Base-by-base conservation (phyloP, 257 asterid species). In the Solanum chmielewskii region DNA sequence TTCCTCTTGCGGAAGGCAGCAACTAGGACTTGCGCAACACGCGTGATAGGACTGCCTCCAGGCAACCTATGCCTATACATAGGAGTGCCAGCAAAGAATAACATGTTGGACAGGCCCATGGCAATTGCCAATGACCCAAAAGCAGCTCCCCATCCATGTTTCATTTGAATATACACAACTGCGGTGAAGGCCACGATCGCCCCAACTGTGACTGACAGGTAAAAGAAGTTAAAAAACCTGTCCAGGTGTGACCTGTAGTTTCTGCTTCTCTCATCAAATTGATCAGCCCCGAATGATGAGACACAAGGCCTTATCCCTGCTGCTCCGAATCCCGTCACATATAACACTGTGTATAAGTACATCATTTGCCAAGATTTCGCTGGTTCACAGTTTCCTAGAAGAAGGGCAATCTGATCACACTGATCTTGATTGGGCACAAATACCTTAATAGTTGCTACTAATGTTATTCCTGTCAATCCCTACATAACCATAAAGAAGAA, bases 301-400 rank as follows among this genome's bases (percentile, higher is more conserved):
- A 97, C 99, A 59, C 99, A 97, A n/a, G 99, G 99, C 88, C 99
- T 90, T 66, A 97, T 97, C 35, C 99, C 99, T 5, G 99, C 99
- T 0, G 99, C 99, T 25, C 98, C 99, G 35, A 97, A 94, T 42
- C 96, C 99, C 6, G 99, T 94, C 70, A 94, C 62, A 73, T 97
- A 97, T 64, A 97, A 93, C 70, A 93, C 92, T 6, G 91, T 64
- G 89, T 95, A 92, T 86, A 97, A 97, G 93, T 93, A 97, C 41
- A 93, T 89, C 99, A 97, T 95, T 94, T 97, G 99, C 98, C 98
- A 95, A 49, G 96, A 86, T 69, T 93, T 93, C 5, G 99, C 98
- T 60, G 98, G 97, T 60, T 97, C 96, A 47, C 99, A 97, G 42
- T 92, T 95, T 88, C 99, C 99, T 78, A 95, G 69, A 10, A 97